phyloP scores from a whole-genome alignment of 495 filamentous ascomycete species.

The Hypoxylon subgilvum region DNA sequence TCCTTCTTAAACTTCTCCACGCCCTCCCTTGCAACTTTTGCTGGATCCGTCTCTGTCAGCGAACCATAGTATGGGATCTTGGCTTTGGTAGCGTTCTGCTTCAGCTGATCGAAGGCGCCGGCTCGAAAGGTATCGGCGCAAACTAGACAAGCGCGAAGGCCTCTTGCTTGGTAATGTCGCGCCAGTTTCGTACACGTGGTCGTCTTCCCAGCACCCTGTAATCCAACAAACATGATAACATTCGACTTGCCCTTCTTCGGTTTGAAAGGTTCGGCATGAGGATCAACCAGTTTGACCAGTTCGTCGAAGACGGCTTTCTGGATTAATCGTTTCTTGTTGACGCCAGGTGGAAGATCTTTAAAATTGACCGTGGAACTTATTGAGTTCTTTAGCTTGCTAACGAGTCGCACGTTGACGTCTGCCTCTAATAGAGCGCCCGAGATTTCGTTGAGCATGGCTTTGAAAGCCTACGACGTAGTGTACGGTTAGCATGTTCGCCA shows the following conservation, averaged over 20 bases:
- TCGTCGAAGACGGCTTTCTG: constrained; percentile 98
- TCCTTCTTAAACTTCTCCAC: constrained; percentile 99
- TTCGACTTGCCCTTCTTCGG: constrained; percentile 96
- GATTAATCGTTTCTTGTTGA: constrained; percentile 97
- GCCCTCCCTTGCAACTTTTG: constrained; percentile 87
- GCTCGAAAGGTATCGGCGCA: constrained; percentile 99
- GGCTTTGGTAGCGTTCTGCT: constrained; percentile 97
- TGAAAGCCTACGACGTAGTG: constrained; percentile 77
- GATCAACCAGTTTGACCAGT: constrained; percentile 92
- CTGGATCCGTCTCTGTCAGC: constrained; percentile 93
- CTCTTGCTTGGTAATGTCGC: constrained; percentile 89
- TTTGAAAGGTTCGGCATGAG: constrained; percentile 93
- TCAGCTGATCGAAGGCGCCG: constrained; percentile 97
- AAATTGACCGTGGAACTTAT: constrained; percentile 92
- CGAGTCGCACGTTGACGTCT: constrained; percentile 95
- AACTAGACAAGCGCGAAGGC: constrained; percentile 92
- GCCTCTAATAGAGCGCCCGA: constrained; percentile 91
- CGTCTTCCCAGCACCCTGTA: constrained; percentile 97
- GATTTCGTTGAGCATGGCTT: constrained; percentile 97
- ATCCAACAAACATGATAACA: constrained; percentile 98
- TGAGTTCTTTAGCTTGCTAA: constrained; percentile 87
- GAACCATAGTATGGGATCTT: constrained; percentile 99
- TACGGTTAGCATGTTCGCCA: constrained; percentile 20
- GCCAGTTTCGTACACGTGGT: constrained; percentile 98
- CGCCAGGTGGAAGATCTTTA: constrained; percentile 80